A percentile compares a stretch with the other conserved stretches of the same genome.
phyloP scores from a whole-genome alignment of 2,329 filamentous ascomycete genomes.

The Neofusicoccum umdonicola region DNA sequence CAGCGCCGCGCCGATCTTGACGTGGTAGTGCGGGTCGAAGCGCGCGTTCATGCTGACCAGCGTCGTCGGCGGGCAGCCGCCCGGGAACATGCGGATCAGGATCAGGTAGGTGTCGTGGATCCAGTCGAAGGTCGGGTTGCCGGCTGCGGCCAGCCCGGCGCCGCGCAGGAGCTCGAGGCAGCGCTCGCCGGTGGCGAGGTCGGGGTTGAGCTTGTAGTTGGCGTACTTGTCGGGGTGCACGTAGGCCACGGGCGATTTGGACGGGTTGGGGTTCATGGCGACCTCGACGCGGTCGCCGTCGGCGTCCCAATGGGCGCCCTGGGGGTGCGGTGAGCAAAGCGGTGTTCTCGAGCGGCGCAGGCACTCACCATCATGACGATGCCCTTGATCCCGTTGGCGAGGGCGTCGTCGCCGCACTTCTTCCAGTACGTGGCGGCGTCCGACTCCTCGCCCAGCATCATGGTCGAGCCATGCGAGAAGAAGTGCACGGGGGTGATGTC shows the following conservation, averaged over 20 bases:
- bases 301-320: slow-evolving; percentile 67
- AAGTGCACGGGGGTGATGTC: slow-evolving; percentile 59
- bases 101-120: slow-evolving; percentile 71
- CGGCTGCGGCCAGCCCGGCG: slow-evolving; percentile 54
- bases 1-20: slow-evolving; percentile 58
- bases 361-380: slow-evolving; percentile 61
- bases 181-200: slow-evolving; percentile 52
- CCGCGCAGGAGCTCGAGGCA: slow-evolving; percentile 51
- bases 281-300: slow-evolving; percentile 56
- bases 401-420: slow-evolving; percentile 61
- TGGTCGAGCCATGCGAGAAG: slow-evolving; percentile 69
- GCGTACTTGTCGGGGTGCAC: slow-evolving; percentile 65
- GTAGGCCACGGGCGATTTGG: slow-evolving; percentile 64
- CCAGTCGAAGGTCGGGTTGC: slow-evolving; percentile 63
- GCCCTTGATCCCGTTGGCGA: slow-evolving; percentile 59
- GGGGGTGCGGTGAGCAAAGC: background rate
- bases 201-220: slow-evolving; percentile 60
- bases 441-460: slow-evolving; percentile 68
- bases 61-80: slow-evolving; percentile 63
- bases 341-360: too few relatives aligned
- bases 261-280: slow-evolving; percentile 58
- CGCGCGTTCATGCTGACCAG: slow-evolving; percentile 56
- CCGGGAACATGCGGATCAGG: slow-evolving; percentile 67
- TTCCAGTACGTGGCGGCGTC: slow-evolving; percentile 65
- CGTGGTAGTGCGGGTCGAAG: slow-evolving; percentile 57